Base-by-base conservation (phyloP, 257 asterid genomes). In the Coffea canephora region DNA sequence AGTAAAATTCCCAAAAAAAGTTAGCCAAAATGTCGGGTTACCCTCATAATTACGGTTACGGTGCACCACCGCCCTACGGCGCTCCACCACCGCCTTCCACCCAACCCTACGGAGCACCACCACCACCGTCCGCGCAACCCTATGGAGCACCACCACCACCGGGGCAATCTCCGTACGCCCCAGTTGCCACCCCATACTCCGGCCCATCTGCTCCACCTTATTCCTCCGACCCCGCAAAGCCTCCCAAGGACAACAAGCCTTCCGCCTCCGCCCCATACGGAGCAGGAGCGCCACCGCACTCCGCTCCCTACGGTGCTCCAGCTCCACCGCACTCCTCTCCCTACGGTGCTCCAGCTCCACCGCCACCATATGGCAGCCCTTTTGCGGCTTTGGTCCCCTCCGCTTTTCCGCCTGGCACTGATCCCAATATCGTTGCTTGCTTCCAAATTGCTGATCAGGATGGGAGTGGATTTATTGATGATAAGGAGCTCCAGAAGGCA, bases 391-490 rank as follows among this genome's bases (percentile, higher is more conserved):
- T 90, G 6, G 81, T 85, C 31, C 97, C 98, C 21, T 95, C 99
- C 19, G 88, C 89, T 18, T 95, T 95, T 57, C 97, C 99, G 0
- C 97, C 99, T 3, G 99, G 99, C 27, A 92, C 96, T 27, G 99
- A 95, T 83, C 98, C 98, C 62, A 90, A 80, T 79, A 86, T 93
- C 80, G 73, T 95, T 36, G 89, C 97, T 1, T 86, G 92, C 73
- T 95, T 95, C 50, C 97, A 92, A 84, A 69, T 87, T 67, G 98
- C 98, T 34, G 99, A 95, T 87, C 96, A 83, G 82, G 99, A 95
- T 76, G 96, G 97, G 4, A 95, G 99, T 71, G 99, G 99, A 0
- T 91, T 93, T 12, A 95, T 95, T 70, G 99, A 95, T 55, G 99
- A 95, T 54, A 89, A 86, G 89, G 99, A 95, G 89, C 91, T 95